These are phyloP conservation scores for Metarhizium humberi DNA, from an alignment of 2,329 filamentous ascomycete genomes.

Conservation along the genomic window DNA sequence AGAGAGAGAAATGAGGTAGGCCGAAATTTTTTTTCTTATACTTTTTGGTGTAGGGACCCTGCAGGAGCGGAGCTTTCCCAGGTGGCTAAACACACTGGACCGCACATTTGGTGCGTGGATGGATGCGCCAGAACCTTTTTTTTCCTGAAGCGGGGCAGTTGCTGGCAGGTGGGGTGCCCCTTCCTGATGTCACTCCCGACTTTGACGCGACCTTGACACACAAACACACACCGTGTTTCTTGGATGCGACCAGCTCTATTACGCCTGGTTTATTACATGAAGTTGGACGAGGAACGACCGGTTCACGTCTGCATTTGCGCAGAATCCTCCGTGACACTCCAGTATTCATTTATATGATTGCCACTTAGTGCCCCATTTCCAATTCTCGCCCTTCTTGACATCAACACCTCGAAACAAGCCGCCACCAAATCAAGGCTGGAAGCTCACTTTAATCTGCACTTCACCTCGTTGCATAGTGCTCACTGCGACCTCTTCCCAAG, in stretches of 20 bases:
- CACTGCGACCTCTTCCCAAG: slow-evolving; percentile 68
- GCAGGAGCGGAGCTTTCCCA: not conserved
- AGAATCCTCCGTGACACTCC: too few relatives aligned
- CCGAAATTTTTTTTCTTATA: slow-evolving; percentile 31
- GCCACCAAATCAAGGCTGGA: not conserved
- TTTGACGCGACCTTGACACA: too few relatives aligned
- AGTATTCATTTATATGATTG: not conserved
- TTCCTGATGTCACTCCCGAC: too few relatives aligned
- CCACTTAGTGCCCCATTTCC: not conserved
- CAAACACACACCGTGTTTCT: too few relatives aligned
- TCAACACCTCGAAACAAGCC: not conserved
- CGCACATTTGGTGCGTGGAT: not conserved
- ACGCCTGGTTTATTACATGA: too few relatives aligned
- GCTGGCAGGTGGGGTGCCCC: not conserved
- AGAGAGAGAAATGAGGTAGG: slow-evolving; percentile 23
- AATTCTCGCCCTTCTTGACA: not conserved
- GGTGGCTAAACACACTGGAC: not conserved
- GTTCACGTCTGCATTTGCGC: too few relatives aligned
- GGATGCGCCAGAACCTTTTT: not conserved
- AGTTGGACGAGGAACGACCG: too few relatives aligned
- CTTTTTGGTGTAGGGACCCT: not conserved
- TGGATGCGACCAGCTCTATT: too few relatives aligned
- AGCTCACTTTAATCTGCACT: slow-evolving; percentile 52
- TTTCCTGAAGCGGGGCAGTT: not conserved
- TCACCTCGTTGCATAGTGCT: slow-evolving; percentile 73